Evolutionary conservation across 2,329 filamentous ascomycete species (phyloP), one percentile per base, ranked within the genome.

Genomic region (Ceratocystis huliohia): DNA sequence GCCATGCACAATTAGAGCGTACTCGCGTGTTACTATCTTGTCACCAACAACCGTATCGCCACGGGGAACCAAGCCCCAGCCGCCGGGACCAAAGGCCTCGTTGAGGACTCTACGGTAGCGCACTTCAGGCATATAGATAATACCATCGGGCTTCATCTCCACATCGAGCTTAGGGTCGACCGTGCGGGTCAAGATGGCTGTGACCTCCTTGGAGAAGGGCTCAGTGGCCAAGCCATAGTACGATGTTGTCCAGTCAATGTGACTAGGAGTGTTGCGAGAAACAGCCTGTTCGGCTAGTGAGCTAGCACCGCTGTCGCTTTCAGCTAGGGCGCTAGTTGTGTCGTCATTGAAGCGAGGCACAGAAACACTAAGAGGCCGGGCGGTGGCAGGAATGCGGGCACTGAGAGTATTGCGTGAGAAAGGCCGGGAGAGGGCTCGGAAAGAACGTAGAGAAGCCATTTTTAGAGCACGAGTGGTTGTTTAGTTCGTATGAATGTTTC

Each of bases 91-190:
- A 77, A 99, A 99, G 0, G 91, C 91, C 72, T 81, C 80, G 75
- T 97, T 96, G 72, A 99, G 77, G 70, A 96, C 93, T 69, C 93
- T 81, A 57, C 94, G 81, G 78, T 99, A 99, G 78, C 97, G 96
- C 80, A 99, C 97, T 81, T 99, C 94, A 13, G 94, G 94, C 67
- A 99, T 80, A 75, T 97, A 99, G 68, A 97, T 80, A 71, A 99
- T 93, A 44, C 94, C 94, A 78, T 99, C 94, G 41, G 94, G 93
- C 79, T 99, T 99, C 74, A 99, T 88, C 79, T 99, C 94, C 66
- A 99, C 86, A 76, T 97, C 93, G 28, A 66, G 20, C 61, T 86
- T 82, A 0, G 82, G 77, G 65, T 84, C 78, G 13, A 96, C 74
- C 1, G 86, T 85, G 66, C 83, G 79, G 69, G 88, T 82, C 61